Conservation (phyloP, 257 asterid species). For the Marsdenia floribunda region DNA sequence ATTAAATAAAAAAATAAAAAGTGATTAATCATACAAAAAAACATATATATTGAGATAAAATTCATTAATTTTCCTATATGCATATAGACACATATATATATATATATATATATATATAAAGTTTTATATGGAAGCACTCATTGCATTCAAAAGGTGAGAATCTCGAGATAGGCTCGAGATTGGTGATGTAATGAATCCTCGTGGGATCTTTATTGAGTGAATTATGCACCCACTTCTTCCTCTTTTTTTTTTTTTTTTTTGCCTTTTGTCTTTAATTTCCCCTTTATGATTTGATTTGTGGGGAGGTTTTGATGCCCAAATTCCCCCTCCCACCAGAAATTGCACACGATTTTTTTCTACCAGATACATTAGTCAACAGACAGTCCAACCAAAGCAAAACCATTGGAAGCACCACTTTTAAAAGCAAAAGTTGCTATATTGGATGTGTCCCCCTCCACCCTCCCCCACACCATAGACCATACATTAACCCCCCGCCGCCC, state of each 20-base stretch:
- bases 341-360: not conserved
- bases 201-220: slow-evolving; percentile 32
- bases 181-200: slow-evolving; percentile 36
- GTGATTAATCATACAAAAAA: too few species aligned
- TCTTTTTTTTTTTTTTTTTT: not conserved
- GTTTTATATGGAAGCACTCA: slow-evolving; percentile 6
- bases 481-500: too few species aligned
- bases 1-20: too few species aligned
- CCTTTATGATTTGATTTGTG: slow-evolving; percentile 7
- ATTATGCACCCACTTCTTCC: slow-evolving; percentile 17
- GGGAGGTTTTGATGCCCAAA: not conserved
- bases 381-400: slow-evolving; percentile 12
- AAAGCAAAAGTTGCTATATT: slow-evolving; percentile 25
- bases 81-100: too few species aligned
- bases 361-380: slow-evolving; percentile 10
- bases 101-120: not conserved
- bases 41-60: too few species aligned
- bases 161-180: slow-evolving; percentile 56
- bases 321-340: slow-evolving; percentile 6
- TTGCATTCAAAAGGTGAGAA: slow-evolving; percentile 37
- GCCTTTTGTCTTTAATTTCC: too few species aligned
- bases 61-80: too few species aligned
- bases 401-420: slow-evolving; percentile 13
- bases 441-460: not conserved
- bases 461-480: too few species aligned